A percentile compares a stretch with the other conserved stretches of the same genome.
Evolutionary conservation across 176 grass and related monocot species (phyloP).

Genomic region (Aegilops tauschii): DNA sequence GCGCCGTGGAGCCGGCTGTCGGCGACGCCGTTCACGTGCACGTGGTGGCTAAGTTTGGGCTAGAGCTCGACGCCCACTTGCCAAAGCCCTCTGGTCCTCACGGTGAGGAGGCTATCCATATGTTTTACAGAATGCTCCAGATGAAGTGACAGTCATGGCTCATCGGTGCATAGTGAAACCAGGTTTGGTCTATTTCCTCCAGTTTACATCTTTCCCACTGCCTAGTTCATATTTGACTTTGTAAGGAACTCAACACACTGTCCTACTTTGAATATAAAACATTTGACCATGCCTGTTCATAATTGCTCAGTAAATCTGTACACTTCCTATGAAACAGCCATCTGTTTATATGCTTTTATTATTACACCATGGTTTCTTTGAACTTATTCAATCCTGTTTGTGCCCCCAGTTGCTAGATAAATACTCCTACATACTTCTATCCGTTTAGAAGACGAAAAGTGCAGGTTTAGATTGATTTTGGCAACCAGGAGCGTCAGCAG

Average conservation of each 20-base stretch:
- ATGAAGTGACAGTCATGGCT: too few species aligned
- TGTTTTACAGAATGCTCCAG: too few species aligned
- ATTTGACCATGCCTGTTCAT: constrained; percentile 7
- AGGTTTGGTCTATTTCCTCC: constrained; percentile 20
- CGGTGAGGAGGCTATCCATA: too few species aligned
- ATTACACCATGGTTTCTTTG: not conserved
- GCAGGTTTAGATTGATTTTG: not conserved
- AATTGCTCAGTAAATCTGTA: not conserved
- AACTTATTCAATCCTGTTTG: not conserved
- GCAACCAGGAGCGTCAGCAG: not conserved
- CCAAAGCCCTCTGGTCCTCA: constrained; percentile 35
- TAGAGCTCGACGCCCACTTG: not conserved
- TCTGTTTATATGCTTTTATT: not conserved
- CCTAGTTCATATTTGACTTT: not conserved
- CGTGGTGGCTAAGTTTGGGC: constrained; percentile 47
- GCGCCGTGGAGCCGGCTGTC: not conserved
- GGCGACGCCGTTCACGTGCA: constrained; percentile 57
- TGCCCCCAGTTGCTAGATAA: not conserved
- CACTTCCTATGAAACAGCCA: not conserved
- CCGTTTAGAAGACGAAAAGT: not conserved
- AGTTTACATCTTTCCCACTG: not conserved
- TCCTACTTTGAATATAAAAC: not conserved
- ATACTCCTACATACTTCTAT: not conserved
- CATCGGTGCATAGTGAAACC: not conserved
- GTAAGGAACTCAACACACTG: not conserved